Evolutionary conservation across 164 flowering plant species (phyloP).

Genomic region (Dillenia turbinata): DNA sequence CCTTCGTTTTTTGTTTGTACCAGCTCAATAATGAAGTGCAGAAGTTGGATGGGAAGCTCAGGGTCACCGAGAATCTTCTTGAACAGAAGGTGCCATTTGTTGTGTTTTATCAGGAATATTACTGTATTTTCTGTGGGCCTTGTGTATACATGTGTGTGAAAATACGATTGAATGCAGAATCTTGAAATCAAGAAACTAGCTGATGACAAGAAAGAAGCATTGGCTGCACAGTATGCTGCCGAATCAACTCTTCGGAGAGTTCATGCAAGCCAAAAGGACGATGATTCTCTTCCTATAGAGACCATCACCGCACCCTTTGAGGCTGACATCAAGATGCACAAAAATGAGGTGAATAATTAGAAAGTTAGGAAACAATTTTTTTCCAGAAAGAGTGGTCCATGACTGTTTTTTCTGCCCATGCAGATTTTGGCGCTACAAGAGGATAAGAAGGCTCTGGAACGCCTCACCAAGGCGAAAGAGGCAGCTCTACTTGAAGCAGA

Average conservation of each 20-base stretch:
- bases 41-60: constrained; percentile 61
- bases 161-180: constrained; percentile 41
- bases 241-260: constrained; percentile 92
- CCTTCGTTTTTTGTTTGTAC: constrained; percentile 2
- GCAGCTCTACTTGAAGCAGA: constrained; percentile 86
- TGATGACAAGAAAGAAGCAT: constrained; percentile 74
- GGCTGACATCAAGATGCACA: constrained; percentile 70
- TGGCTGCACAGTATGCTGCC: constrained; percentile 88
- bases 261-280: constrained; percentile 64
- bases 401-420: constrained; percentile 10
- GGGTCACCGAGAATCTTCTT: constrained; percentile 43
- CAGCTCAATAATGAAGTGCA: constrained; percentile 56
- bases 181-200: constrained; percentile 68
- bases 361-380: not conserved
- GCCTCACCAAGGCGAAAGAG: constrained; percentile 80
- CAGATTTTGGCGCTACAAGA: constrained; percentile 69
- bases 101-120: not conserved
- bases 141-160: not conserved
- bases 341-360: constrained; percentile 51
- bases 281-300: constrained; percentile 50
- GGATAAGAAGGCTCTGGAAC: constrained; percentile 85
- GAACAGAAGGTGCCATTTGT: constrained; percentile 57
- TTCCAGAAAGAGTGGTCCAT: not conserved
- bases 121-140: not conserved
- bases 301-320: constrained; percentile 83